Evolutionary conservation across 2,329 filamentous ascomycete species (phyloP), one percentile per base, ranked within the genome.

Genomic region (Cladobotryum protrusum): DNA sequence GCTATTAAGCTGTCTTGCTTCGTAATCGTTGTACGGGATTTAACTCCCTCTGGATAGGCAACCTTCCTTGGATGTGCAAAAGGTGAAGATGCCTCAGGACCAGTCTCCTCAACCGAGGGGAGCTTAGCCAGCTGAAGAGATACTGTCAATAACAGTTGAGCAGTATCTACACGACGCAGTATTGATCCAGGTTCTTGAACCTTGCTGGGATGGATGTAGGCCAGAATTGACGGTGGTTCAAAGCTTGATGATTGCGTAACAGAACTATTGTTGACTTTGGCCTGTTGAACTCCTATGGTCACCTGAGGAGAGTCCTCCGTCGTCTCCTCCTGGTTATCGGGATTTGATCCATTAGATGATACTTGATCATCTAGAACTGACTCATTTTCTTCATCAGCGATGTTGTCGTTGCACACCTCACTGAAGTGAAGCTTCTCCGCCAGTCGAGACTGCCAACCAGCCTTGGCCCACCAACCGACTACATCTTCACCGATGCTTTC

Each of bases 391-490:
- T 71, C 66, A 13, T 68, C 67, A 1, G 68, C 62, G 8, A 66
- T 47, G 65, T 64, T 51, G 63, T 72, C 62, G 14, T 64, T 61
- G 13, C 78, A 74, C 4, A 92, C 78, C 41, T 85, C 75, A 45
- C 79, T 72, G 47, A 96, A 71, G 1, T 83, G 80, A 7, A 97
- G 76, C 67, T 95, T 96, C 46, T 86, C 81, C 1, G 80, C 81
- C 3, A 96, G 73, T 0, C 89, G 87, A 3, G 79, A 75, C 67
- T 97, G 91, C 93, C 93, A 99, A 48, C 84, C 83, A 1, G 92
- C 83, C 66, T 97, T 97, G 33, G 91, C 89, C 90, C 91, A 96
- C 87, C 89, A 96, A 6, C 91, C 90, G 14, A 97, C 75, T 5
- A 96, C 82, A 61, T 97, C 92, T 66, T 97, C 92, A 32, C 87